Base-by-base conservation (phyloP, 208 protist species). In the Crithidia thermophila region DNA sequence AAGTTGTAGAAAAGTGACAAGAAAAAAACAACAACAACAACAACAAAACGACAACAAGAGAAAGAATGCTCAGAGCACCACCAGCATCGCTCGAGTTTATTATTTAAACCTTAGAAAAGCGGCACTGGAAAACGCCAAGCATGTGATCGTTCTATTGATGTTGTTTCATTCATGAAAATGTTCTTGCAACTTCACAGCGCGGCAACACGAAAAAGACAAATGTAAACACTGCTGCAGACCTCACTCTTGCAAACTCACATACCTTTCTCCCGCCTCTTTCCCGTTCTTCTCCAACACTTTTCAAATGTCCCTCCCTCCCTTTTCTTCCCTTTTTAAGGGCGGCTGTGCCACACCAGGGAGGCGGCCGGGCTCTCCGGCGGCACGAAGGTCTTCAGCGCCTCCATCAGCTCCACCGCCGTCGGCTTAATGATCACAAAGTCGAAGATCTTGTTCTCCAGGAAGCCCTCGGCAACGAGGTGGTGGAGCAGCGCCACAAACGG, bases 381-480 rank as follows among this genome's bases (percentile, higher is more conserved):
- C 30, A 40, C 39, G 61, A 84, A 87, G 16, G 37, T 36, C 58
- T 66, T 56, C 50, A 94, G 58, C 47, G 69, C 71, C 28, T 79
- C 65, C 77, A 90, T 79, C 28, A 92, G 56, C 56, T 81, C 84
- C 13, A 53, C 70, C 21, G 82, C 74, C 5, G 77, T 89, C 11
- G 62, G 47, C 33, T 58, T 50, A 16, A 92, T 81, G 4, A 94
- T 65, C 9, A 94, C 21, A 8, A 70, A 73, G 46, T 68, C 25
- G 46, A 87, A 55, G 18, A 78, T 40, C 3, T 31, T 37, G 31
- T 67, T 62, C 49, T 87, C 85, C 33, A 90, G 11, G 64, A 94
- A 94, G 9, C 84, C 89, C 57, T 92, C 79, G 11, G 36, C 50
- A 8, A 93, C 72, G 28, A 92, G 68, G 59, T 92, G 81, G 20